phyloP scores from a whole-genome alignment of 192 early-diverging fungal genomes.

The Coemansia asiatica region DNA sequence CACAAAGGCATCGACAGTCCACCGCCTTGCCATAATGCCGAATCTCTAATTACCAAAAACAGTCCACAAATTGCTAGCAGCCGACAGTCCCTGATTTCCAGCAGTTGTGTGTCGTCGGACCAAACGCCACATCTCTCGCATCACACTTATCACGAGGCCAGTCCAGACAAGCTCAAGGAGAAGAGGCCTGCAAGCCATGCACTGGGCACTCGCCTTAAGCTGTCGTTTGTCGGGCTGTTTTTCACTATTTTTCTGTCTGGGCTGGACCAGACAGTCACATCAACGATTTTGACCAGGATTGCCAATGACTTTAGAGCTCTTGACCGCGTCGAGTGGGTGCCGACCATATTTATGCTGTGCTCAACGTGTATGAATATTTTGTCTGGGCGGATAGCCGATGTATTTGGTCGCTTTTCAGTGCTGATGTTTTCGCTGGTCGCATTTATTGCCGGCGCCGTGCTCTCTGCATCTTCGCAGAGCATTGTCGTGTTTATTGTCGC shows the following conservation, averaged over 20 bases:
- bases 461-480: slow-evolving; percentile 42
- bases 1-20: slow-evolving; percentile 4
- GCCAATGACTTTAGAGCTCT: slow-evolving; percentile 72
- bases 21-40: slow-evolving; percentile 17
- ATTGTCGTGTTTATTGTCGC: slow-evolving; percentile 65
- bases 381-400: slow-evolving; percentile 86
- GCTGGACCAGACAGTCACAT: slow-evolving; percentile 85
- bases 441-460: slow-evolving; percentile 49
- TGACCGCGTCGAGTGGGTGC: slow-evolving; percentile 81
- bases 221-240: slow-evolving; percentile 55
- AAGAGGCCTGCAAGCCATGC: neutral
- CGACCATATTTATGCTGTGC: slow-evolving; percentile 72
- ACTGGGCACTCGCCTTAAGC: slow-evolving; percentile 3
- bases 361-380: slow-evolving; percentile 71
- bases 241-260: slow-evolving; percentile 74
- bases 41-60: slow-evolving; percentile 17
- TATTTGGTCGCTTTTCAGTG: slow-evolving; percentile 59
- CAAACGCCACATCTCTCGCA: neutral
- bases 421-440: slow-evolving; percentile 42
- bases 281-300: slow-evolving; percentile 78
- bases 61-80: neutral
- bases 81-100: neutral
- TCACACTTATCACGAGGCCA: neutral
- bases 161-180: neutral
- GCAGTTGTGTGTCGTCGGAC: slow-evolving; percentile 9